Conservation (phyloP, 169 alveolate species). For the Eimeria praecox region DNA sequence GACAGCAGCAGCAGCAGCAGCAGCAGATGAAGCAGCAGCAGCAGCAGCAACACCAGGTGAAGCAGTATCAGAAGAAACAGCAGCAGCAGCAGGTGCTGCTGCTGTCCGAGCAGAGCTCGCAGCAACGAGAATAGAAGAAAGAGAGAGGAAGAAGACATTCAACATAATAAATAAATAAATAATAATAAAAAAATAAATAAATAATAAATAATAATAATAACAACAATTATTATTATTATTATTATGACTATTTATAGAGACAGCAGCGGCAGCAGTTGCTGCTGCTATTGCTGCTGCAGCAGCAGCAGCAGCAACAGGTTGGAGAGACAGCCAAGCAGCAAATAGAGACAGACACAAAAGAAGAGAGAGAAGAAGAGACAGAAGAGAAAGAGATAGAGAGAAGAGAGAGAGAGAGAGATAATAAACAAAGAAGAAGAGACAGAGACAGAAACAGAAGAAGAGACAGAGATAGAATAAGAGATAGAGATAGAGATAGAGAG, state of each 20-base stretch:
- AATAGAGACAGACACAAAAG: background rate
- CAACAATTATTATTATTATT: no score
- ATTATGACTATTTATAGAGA: background rate
- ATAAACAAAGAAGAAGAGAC: background rate
- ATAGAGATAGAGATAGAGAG: no score
- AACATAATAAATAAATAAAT: background rate
- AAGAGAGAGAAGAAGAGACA: background rate
- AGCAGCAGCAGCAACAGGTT: background rate
- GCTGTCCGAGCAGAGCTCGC: background rate
- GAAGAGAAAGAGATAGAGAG: background rate
- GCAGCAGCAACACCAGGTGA: background rate
- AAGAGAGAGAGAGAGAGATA: background rate
- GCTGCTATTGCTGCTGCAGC: background rate
- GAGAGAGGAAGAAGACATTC: background rate
- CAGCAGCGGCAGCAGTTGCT: background rate
- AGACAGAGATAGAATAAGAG: background rate
- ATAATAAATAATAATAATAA: no score
- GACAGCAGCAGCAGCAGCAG: slow-evolving; percentile 24
- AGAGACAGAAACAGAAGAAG: background rate
- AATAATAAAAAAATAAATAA: background rate
- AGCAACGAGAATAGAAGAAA: background rate
- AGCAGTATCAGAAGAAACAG: background rate
- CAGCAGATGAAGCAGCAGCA: background rate
- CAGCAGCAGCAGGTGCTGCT: background rate
- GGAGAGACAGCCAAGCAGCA: no score